These are phyloP conservation scores for Colletotrichum australisinense DNA, from an alignment of 2,329 filamentous ascomycete genomes.

Conservation along the genomic window DNA sequence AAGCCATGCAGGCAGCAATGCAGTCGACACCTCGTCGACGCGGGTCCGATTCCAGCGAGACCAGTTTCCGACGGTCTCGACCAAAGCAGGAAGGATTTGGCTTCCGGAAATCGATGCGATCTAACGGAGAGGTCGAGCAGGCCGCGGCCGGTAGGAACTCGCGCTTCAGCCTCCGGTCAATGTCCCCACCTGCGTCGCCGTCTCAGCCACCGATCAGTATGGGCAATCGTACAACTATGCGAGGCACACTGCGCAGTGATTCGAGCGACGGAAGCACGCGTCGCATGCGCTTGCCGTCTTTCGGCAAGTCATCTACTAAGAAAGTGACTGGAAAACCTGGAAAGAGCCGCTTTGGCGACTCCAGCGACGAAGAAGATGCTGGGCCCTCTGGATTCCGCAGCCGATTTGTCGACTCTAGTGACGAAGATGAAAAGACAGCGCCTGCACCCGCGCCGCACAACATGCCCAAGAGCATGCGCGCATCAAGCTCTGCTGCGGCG, in stretches of 20 bases:
- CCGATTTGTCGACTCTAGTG: constrained; percentile 79
- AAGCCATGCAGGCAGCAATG: constrained; percentile 40
- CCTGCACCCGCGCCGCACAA: constrained; percentile 76
- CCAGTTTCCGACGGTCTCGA: constrained; percentile 81
- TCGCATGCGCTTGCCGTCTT: constrained; percentile 55
- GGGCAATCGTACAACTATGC: constrained; percentile 56
- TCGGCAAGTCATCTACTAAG: constrained; percentile 51
- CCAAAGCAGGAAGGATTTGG: constrained; percentile 61
- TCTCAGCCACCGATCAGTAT: constrained; percentile 53
- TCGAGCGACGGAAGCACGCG: constrained; percentile 49
- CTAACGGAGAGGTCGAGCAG: constrained; percentile 55
- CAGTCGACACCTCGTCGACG: constrained; percentile 59
- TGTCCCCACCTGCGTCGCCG: constrained; percentile 73
- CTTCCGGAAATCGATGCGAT: constrained; percentile 82
- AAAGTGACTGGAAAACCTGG: constrained; percentile 45
- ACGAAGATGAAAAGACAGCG: constrained; percentile 73
- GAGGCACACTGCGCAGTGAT: constrained; percentile 53
- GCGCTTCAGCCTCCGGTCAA: constrained; percentile 75
- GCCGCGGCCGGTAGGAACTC: constrained; percentile 21
- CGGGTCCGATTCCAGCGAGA: constrained; percentile 77
- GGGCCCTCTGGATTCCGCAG: constrained; percentile 56
- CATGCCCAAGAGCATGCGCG: constrained; percentile 48
- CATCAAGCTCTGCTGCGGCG: constrained; percentile 48
- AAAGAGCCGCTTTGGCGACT: constrained; percentile 69
- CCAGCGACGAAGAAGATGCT: constrained; percentile 69